Base-by-base conservation (phyloP, 2,329 filamentous ascomycete genomes). In the Penicillium sp. region DNA sequence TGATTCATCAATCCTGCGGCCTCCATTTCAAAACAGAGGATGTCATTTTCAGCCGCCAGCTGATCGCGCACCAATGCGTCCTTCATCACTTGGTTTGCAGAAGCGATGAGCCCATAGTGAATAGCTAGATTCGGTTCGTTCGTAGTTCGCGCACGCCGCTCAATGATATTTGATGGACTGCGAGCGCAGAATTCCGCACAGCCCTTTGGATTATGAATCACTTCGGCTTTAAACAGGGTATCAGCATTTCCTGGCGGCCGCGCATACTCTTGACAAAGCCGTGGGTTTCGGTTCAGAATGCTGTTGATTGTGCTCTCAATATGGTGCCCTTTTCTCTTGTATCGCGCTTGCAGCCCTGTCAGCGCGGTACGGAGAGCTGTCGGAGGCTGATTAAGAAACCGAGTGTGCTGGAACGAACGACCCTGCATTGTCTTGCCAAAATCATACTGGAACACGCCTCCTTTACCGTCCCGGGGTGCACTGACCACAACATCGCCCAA, bases 401-500 rank as follows among this genome's bases (percentile, higher is more conserved):
- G 61, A 1, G 49, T 67, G 21, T 58, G 29, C 9, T 63, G 41
- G 45, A 69, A 65, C 9, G 19, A 44, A 11, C 62, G 59, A 21
- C 47, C 41, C 4, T 23, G 9, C 3, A 58, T 6, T 4, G 61
- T 47, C 55, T 71, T 70, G 4, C 68, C 67, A 30, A 66, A 58
- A 46, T 72, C 67, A 8, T 67, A 70, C 13, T 69, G 65, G 9
- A 71, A 46, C 9, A 71, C 68, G 3, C 68, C 67, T 4, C 56
- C 61, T 8, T 19, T 48, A 0, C 44, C 11, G 1, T 26, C 44
- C 3, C 53, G 59, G 7, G 64, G 66, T 6, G 23, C 52, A 15
- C 65, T 63, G 1, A 65, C 63, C 2, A 67, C 60, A n/a, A 69
- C 52, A 61, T 69, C 66, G 4, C 64, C 65, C 7, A 67, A 60